Conservation (phyloP, 2,329 filamentous ascomycete species). For the Phyllosticta ampelicida region DNA sequence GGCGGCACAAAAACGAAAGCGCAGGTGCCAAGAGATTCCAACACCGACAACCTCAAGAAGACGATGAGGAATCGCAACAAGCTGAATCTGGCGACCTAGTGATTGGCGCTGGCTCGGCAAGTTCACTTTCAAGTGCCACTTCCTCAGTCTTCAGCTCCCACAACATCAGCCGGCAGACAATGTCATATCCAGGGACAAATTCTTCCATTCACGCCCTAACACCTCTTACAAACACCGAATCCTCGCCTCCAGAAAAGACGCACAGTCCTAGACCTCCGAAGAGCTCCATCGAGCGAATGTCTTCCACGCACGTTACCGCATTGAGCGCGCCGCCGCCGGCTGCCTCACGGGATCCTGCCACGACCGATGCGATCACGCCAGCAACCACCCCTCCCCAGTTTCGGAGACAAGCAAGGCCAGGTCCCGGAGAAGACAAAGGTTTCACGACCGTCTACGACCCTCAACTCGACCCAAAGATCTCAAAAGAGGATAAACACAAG, state of each 20-base stretch:
- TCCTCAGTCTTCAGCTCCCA: conserved; percentile 61
- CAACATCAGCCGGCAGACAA: conserved; percentile 33
- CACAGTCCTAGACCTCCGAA: conserved; percentile 42
- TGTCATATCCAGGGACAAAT: conserved; percentile 46
- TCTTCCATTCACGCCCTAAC: conserved; percentile 47
- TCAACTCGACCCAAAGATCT: conserved; percentile 46
- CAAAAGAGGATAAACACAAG: conserved; percentile 40
- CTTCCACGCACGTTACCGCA: conserved; percentile 21
- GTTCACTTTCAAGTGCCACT: conserved; percentile 58
- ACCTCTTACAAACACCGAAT: conserved; percentile 55
- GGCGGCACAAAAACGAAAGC: conserved; percentile 12
- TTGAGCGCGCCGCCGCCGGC: conserved; percentile 24
- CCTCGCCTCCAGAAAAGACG: conserved; percentile 49
- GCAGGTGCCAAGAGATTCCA: conserved; percentile 13
- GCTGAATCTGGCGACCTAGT: conserved; percentile 51
- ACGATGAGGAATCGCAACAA: conserved; percentile 48
- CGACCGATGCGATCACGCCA: conserved; percentile 36
- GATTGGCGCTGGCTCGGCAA: conserved; percentile 61
- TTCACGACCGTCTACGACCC: conserved; percentile 53
- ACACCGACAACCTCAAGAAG: conserved; percentile 8
- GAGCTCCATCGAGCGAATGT: conserved; percentile 26
- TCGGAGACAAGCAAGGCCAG: conserved; percentile 39
- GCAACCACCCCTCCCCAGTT: conserved; percentile 33
- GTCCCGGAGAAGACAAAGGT: conserved; percentile 44
- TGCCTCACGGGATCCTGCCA: conserved; percentile 25